Evolutionary conservation across 1,284 basidiomycete species (phyloP).

Genomic region (Cryptococcus amylolentus): DNA sequence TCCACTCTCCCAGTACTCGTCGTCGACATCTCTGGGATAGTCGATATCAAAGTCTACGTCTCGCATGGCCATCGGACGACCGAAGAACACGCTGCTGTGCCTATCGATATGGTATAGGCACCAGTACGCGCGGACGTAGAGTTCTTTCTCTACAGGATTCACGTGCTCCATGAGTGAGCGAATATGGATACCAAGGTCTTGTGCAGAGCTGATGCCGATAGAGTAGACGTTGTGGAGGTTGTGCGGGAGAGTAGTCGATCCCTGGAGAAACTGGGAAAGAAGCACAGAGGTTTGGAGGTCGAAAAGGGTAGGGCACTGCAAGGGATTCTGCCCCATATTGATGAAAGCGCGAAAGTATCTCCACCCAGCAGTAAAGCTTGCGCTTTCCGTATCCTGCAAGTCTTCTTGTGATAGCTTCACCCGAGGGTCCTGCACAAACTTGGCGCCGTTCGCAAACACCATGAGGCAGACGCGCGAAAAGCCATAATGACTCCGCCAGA

Average conservation of each 20-base stretch:
- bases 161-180: conserved; percentile 34
- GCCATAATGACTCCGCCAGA: conserved; percentile 59
- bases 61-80: conserved; percentile 74
- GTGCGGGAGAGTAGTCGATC: conserved; percentile 61
- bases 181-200: conserved; percentile 48
- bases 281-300: conserved; percentile 65
- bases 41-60: conserved; percentile 81
- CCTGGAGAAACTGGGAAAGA: conserved; percentile 52
- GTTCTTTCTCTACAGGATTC: conserved; percentile 57
- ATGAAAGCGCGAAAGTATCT: conserved; percentile 65
- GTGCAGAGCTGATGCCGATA: conserved; percentile 63
- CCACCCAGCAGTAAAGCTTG: conserved; percentile 64
- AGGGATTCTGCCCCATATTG: conserved; percentile 56
- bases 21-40: conserved; percentile 74
- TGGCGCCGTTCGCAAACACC: conserved; percentile 69
- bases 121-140: conserved; percentile 79
- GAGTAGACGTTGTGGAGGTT: conserved; percentile 69
- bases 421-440: conserved; percentile 55
- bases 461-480: conserved; percentile 70
- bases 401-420: too few relatives aligned
- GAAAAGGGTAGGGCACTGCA: conserved; percentile 61
- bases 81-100: conserved; percentile 65
- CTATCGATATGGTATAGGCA: conserved; percentile 54
- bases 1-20: conserved; percentile 68
- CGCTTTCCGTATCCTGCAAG: conserved; percentile 23